Conservation (phyloP, 1,284 basidiomycete genomes). For the Ustilago loliicola region DNA sequence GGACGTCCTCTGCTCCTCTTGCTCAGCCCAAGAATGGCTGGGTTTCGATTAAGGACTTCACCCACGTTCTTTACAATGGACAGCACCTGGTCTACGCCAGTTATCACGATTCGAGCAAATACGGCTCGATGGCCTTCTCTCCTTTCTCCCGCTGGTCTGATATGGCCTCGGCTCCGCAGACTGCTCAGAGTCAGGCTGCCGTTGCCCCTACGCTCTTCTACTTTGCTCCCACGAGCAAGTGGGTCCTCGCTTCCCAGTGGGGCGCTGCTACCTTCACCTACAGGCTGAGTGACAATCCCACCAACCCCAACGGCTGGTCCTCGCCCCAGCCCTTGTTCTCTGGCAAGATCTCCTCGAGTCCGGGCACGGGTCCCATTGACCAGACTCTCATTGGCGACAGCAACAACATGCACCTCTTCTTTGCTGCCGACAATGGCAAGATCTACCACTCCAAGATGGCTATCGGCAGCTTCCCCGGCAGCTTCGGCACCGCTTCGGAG, state of each 20-base stretch:
- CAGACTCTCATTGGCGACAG: constrained; percentile 40
- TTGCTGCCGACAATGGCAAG: constrained; percentile 39
- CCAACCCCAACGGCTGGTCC: constrained; percentile 36
- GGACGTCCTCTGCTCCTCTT: constrained; percentile 33
- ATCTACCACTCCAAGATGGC: constrained; percentile 38
- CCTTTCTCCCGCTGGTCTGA: constrained; percentile 28
- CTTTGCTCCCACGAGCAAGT: constrained; percentile 20
- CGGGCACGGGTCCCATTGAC: constrained; percentile 30
- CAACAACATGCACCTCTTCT: constrained; percentile 34
- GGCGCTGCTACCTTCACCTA: constrained; percentile 16
- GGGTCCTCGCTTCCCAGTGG: constrained; percentile 39
- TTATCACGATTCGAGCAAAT: constrained; percentile 25
- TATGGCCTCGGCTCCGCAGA: constrained; percentile 39
- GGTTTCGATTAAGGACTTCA: constrained; percentile 35
- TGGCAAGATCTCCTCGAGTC: constrained; percentile 10
- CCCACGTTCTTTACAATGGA: constrained; percentile 43
- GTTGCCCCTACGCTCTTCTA: constrained; percentile 37
- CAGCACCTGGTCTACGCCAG: constrained; percentile 36
- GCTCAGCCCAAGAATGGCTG: constrained; percentile 33
- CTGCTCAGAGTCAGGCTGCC: constrained; percentile 11
- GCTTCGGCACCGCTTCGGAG: constrained; percentile 21
- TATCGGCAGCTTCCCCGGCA: constrained; percentile 28
- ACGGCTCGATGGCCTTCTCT: constrained; percentile 41
- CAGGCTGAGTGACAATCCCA: constrained; percentile 25
- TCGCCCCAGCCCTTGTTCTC: constrained; percentile 19